Conservation (phyloP, 495 filamentous ascomycete genomes). For the Elasticomyces elasticus region DNA sequence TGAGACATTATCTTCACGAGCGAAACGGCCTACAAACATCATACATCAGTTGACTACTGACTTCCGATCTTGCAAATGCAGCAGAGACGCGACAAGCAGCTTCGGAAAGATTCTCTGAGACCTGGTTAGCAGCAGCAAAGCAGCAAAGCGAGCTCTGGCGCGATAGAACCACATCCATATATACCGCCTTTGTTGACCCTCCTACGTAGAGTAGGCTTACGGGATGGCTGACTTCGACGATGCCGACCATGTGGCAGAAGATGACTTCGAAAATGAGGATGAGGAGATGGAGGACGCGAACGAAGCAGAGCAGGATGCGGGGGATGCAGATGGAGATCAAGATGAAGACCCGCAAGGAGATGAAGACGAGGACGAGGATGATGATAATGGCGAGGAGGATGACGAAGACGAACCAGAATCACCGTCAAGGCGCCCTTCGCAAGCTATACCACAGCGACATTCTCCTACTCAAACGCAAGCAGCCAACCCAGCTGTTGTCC, state of each 20-base stretch:
- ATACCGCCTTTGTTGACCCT: neutral
- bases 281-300: conserved; percentile 44
- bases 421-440: conserved; percentile 35
- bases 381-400: conserved; percentile 51
- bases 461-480: conserved; percentile 15
- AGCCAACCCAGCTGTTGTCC: conserved; percentile 26
- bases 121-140: too few relatives aligned
- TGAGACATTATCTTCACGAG: too few relatives aligned
- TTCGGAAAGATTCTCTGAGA: neutral
- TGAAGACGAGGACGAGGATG: conserved; percentile 55
- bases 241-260: conserved; percentile 30
- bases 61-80: conserved; percentile 12
- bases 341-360: conserved; percentile 38
- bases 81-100: neutral
- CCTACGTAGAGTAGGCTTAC: too few relatives aligned
- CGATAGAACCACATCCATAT: too few relatives aligned
- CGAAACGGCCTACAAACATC: too few relatives aligned
- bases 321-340: conserved; percentile 28
- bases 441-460: conserved; percentile 27
- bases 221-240: conserved; percentile 32
- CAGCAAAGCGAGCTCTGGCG: too few relatives aligned
- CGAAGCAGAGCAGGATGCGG: conserved; percentile 39
- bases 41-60: too few relatives aligned
- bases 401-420: conserved; percentile 46
- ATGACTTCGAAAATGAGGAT: conserved; percentile 35